Evolutionary conservation across 2,329 filamentous ascomycete genomes (phyloP).

Genomic region (Calonectria pseudoturangicola): DNA sequence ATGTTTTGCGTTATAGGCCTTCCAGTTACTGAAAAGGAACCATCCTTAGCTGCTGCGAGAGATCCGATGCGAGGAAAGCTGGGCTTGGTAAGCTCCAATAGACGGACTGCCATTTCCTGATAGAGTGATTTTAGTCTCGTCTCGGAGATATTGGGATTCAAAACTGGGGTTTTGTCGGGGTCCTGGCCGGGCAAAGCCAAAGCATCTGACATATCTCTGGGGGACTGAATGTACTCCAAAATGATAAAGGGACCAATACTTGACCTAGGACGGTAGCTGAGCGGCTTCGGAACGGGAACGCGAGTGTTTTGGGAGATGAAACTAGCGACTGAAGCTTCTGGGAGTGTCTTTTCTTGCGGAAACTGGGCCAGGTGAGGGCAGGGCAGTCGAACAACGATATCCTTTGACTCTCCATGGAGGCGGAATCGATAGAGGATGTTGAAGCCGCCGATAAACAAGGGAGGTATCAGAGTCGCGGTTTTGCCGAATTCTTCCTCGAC

Average conservation of each 20-base stretch:
- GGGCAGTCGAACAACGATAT: slow-evolving; percentile 10
- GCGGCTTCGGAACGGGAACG: slow-evolving; percentile 3
- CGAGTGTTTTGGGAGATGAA: slow-evolving; percentile 2
- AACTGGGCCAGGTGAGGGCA: not conserved
- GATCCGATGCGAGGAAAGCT: slow-evolving; percentile 19
- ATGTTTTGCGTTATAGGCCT: slow-evolving; percentile 11
- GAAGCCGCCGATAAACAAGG: slow-evolving; percentile 5
- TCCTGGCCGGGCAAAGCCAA: not conserved
- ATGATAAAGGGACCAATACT: slow-evolving; percentile 16
- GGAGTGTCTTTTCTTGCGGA: slow-evolving; percentile 13
- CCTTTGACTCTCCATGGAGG: not conserved
- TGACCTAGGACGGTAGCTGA: not conserved
- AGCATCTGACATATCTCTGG: slow-evolving; percentile 8
- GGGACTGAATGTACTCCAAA: slow-evolving; percentile 4
- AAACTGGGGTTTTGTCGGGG: not conserved
- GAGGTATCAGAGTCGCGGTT: not conserved
- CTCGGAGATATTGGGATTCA: slow-evolving; percentile 11
- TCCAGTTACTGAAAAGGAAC: not conserved
- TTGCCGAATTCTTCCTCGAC: not conserved
- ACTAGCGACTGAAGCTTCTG: not conserved
- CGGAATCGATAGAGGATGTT: slow-evolving; percentile 8
- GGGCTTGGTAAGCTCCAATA: slow-evolving; percentile 8
- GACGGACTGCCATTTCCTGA: slow-evolving; percentile 1
- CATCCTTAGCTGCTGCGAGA: not conserved
- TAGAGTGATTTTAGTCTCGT: not conserved